Base-by-base conservation (phyloP, 805 yeast genomes). In the Maudiozyma barnettii region DNA sequence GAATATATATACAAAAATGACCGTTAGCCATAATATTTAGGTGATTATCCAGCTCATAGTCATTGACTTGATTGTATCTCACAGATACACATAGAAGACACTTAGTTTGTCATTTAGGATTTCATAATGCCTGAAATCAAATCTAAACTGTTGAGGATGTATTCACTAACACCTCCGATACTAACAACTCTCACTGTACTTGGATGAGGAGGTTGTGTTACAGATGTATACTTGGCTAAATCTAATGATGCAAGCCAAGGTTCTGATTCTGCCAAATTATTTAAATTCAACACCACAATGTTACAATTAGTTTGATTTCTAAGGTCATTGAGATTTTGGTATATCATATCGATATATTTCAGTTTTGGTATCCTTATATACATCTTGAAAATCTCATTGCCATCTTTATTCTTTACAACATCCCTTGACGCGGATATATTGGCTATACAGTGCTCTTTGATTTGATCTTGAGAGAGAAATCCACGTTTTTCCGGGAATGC, bases 131-230 rank as follows among this genome's bases (percentile, higher is more conserved):
- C 46, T 14, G 46, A 43, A 19, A 63, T 51, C 29, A 56, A 39
- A 18, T 54, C 57, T 26, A 64, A 39, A 8, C 65, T 65, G 18
- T 53, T 53, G n/a, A 54, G 37, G 33, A 61, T 59, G 47, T 64
- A 60, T 43, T 63, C 68, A 4, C 61, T 63, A 14, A 62, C 57
- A 6, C 68, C 67, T 33, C 68, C 67, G 21, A 63, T 54, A 39
- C 64, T 60, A 0, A 63, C 51, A 3, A 60, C 59, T 38, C 64
- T 51, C 6, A 59, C 56, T 13, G 67, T 59, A 30, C 61, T 58
- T n/a, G 64, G 63, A 42, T 62, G 67, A 18, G 65, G 65, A 16
- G 43, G 47, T 33, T 54, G 59, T 3, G 46, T 39, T n/a, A 51
- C 38, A 14, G 42, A 43, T 6, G 66, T 58, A 39, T 53, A 54